Base-by-base conservation (phyloP, 106 monocot genomes). In the Hemerocallis citrina region DNA sequence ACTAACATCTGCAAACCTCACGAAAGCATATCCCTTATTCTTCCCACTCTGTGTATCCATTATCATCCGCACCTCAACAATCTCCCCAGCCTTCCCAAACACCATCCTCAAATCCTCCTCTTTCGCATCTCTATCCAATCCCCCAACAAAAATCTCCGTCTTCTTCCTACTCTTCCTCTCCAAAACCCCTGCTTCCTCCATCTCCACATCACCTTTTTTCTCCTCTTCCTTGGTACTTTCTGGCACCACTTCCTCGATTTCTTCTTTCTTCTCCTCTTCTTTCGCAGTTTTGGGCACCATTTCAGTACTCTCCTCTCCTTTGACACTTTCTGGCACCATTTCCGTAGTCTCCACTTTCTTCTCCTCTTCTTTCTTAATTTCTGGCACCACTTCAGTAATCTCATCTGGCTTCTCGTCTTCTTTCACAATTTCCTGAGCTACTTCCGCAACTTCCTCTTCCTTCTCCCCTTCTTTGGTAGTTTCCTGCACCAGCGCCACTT, bases 11-110 rank as follows among this genome's bases (percentile, higher is more conserved):
- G 70, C 77, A 71, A 83, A 94, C 34, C 89, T 69, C 43, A 89
- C 34, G 43, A 94, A 94, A 33, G 79, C 79, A 75, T 75, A 94
- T 6, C 94, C 94, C 59, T 94, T 94, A 52, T 86, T 94, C 78
- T 83, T 94, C 36, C 80, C 77, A 4, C 77, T 80, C 60, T 70
- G 46, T 11, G 34, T 61, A 59, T 89, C 85, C 72, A 86, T 86
- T 63, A 89, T 75, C 85, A 94, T 70, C 28, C 89, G 61, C 6
- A 94, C 68, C 65, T 89, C 89, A 47, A 89, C 66, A 66, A 89
- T 83, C 68, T 89, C 83, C 22, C 94, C 94, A 0, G 50, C 75
- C 45, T 70, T 66, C 49, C 41, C 82, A 67, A 89, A 89, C 36
- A 86, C 89, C 61, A 56, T 69, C 73, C 78, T 85, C 61, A 86